Evolutionary conservation across 2,329 filamentous ascomycete species (phyloP).

Genomic region (Ascochyta pisi): DNA sequence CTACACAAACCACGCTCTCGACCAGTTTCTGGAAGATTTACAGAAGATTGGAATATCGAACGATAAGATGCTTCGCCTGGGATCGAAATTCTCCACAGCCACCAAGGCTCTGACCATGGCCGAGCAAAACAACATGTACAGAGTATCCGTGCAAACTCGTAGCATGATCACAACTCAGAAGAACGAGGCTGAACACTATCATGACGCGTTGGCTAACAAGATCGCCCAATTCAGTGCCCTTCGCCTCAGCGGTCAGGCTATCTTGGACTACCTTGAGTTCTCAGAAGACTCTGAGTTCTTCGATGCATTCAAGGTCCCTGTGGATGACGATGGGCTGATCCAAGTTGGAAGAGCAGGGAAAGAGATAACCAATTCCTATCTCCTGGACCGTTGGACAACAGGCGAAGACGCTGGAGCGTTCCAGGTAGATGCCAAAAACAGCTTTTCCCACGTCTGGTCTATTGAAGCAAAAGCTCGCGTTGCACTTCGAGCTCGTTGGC

Average conservation of each 20-base stretch:
- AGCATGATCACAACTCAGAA: slow-evolving; percentile 54
- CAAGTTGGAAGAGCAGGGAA: slow-evolving; percentile 50
- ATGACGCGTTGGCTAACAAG: slow-evolving; percentile 22
- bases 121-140: slow-evolving; percentile 48
- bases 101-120: slow-evolving; percentile 60
- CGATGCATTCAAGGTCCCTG: slow-evolving; percentile 63
- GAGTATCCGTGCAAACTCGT: slow-evolving; percentile 47
- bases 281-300: slow-evolving; percentile 60
- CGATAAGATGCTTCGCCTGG: slow-evolving; percentile 65
- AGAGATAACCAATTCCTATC: slow-evolving; percentile 61
- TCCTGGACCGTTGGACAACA: slow-evolving; percentile 61
- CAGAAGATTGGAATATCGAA: slow-evolving; percentile 63
- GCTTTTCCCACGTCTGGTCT: slow-evolving; percentile 58
- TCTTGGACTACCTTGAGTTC: slow-evolving; percentile 62
- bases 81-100: slow-evolving; percentile 61
- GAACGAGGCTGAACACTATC: slow-evolving; percentile 44
- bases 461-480: slow-evolving; percentile 52
- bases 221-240: slow-evolving; percentile 17
- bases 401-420: slow-evolving; percentile 55
- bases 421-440: slow-evolving; percentile 45
- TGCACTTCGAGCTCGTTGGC: slow-evolving; percentile 40
- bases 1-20: slow-evolving; percentile 66
- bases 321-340: slow-evolving; percentile 54
- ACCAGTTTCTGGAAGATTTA: slow-evolving; percentile 66
- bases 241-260: slow-evolving; percentile 17